Evolutionary conservation across 164 flowering plant species (phyloP).

Genomic region (Cinnamomum micranthum): DNA sequence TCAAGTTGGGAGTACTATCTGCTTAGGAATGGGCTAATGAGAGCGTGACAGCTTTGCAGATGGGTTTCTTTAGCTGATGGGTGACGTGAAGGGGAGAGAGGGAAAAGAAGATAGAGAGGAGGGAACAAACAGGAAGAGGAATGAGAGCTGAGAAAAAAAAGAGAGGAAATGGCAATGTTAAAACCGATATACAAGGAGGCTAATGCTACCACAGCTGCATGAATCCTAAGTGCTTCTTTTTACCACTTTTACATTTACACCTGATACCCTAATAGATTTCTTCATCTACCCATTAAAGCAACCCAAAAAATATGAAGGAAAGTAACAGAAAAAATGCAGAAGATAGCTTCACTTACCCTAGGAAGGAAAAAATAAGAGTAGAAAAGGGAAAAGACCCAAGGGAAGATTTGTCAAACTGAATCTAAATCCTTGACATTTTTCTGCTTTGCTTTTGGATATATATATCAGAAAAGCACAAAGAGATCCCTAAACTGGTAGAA

Average conservation of each 20-base stretch:
- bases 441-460: background rate
- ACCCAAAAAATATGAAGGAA: background rate
- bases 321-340: background rate
- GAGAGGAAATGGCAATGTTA: conserved; percentile 9
- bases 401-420: background rate
- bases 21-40: conserved; percentile 30
- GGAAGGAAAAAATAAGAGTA: background rate
- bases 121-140: conserved; percentile 4
- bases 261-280: background rate
- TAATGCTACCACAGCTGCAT: background rate
- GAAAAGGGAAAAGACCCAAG: background rate
- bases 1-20: background rate
- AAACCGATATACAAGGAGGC: background rate
- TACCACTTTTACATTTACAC: background rate
- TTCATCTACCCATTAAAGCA: background rate
- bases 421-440: background rate
- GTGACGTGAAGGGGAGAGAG: conserved; percentile 9
- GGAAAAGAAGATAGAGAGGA: background rate
- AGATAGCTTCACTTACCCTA: background rate
- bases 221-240: background rate
- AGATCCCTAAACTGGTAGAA: background rate
- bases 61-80: conserved; percentile 12
- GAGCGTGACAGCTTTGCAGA: conserved; percentile 37
- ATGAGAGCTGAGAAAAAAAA: conserved; percentile 8
- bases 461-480: background rate